These are phyloP conservation scores for Aspergillus sp. DNA, from an alignment of 2,329 filamentous ascomycete species.

Conservation along the genomic window DNA sequence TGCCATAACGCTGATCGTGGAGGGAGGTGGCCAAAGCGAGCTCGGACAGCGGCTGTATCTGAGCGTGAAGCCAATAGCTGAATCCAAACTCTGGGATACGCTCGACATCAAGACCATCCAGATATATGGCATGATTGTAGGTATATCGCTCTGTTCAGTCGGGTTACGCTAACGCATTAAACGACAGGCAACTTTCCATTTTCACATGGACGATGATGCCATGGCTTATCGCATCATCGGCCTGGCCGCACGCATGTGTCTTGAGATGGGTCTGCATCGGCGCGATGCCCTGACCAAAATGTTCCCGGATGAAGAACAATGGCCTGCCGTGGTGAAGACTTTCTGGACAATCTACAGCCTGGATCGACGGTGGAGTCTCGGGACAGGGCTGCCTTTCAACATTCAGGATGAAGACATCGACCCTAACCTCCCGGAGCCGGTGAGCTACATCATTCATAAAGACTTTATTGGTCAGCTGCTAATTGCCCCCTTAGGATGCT, in stretches of 20 bases:
- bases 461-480: neutral
- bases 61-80: slow-evolving; percentile 70
- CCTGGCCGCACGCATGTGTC: slow-evolving; percentile 74
- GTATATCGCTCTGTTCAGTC: slow-evolving; percentile 11
- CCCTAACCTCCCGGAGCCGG: slow-evolving; percentile 73
- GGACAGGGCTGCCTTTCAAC: slow-evolving; percentile 83
- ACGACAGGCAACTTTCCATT: slow-evolving; percentile 70
- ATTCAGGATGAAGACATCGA: slow-evolving; percentile 86
- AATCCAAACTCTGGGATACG: slow-evolving; percentile 61
- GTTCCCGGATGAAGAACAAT: slow-evolving; percentile 69
- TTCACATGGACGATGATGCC: slow-evolving; percentile 81
- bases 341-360: slow-evolving; percentile 89
- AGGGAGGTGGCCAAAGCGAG: slow-evolving; percentile 76
- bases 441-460: slow-evolving; percentile 42
- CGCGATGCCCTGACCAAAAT: slow-evolving; percentile 68
- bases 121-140: slow-evolving; percentile 54
- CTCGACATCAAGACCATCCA: slow-evolving; percentile 61
- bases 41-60: slow-evolving; percentile 73
- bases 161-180: slow-evolving; percentile 5
- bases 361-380: slow-evolving; percentile 84
- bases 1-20: slow-evolving; percentile 73
- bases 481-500: slow-evolving; percentile 37
- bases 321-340: slow-evolving; percentile 66
- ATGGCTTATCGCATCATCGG: slow-evolving; percentile 87
- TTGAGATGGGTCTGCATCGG: slow-evolving; percentile 81